Conservation (phyloP, 2,329 filamentous ascomycete species). For the Aureobasidium sp. region DNA sequence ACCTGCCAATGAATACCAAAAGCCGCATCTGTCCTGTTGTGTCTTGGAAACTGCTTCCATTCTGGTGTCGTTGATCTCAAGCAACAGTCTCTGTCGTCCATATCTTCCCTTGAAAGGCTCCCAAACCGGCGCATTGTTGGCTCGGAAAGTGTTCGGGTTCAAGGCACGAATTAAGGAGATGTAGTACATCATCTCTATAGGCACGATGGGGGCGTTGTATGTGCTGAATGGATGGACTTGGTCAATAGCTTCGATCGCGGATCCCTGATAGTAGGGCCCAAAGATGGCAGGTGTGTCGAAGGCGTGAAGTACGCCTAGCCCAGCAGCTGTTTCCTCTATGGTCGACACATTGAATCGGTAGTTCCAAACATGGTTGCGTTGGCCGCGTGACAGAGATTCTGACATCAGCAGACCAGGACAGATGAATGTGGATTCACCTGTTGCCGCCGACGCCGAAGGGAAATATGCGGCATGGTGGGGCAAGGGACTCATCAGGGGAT, state of each 20-base stretch:
- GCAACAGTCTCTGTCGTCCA: slow-evolving; percentile 21
- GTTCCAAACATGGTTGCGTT: slow-evolving; percentile 34
- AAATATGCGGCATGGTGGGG: slow-evolving; percentile 33
- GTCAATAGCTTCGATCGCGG: slow-evolving; percentile 21
- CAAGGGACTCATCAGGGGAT: slow-evolving; percentile 26
- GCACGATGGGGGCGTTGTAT: slow-evolving; percentile 29
- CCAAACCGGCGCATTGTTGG: slow-evolving; percentile 26
- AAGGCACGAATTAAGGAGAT: slow-evolving; percentile 38
- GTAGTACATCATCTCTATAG: slow-evolving; percentile 37
- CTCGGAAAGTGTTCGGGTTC: slow-evolving; percentile 35
- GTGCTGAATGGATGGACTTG: slow-evolving; percentile 25
- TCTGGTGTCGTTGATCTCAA: slow-evolving; percentile 20
- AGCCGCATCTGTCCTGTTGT: slow-evolving; percentile 22
- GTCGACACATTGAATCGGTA: slow-evolving; percentile 44
- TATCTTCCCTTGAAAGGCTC: slow-evolving; percentile 18
- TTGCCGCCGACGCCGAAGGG: slow-evolving; percentile 34
- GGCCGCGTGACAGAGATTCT: slow-evolving; percentile 22
- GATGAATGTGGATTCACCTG: slow-evolving; percentile 46
- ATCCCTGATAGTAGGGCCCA: slow-evolving; percentile 28
- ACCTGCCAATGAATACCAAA: slow-evolving; percentile 21
- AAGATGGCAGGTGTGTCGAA: slow-evolving; percentile 35
- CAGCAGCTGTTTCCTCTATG: slow-evolving; percentile 31
- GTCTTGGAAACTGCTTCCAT: slow-evolving; percentile 26
- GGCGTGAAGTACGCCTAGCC: slow-evolving; percentile 34
- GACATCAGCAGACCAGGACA: slow-evolving; percentile 41